Percentiles rank a stretch among this genome's conserved stretches.
These are phyloP conservation scores for Grosmannia clavigera DNA, from an alignment of 2,329 filamentous ascomycete genomes.

Conservation along the genomic window DNA sequence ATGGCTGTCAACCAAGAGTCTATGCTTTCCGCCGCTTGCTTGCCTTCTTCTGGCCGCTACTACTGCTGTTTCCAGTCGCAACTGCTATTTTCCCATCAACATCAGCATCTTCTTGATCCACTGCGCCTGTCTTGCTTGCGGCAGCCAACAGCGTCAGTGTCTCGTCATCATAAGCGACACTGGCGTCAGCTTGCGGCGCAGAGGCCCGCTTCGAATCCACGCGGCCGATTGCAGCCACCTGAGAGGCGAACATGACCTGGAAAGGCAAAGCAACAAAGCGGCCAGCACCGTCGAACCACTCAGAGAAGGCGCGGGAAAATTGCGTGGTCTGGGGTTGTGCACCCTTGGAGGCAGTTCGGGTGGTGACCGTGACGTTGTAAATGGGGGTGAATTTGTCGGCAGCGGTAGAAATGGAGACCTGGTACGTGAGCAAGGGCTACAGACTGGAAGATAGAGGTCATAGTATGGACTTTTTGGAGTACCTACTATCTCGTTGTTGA, in stretches of 20 bases:
- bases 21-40: constrained; percentile 35
- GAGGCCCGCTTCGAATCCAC: constrained; percentile 49
- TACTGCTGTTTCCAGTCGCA: constrained; percentile 11
- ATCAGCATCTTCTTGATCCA: not conserved
- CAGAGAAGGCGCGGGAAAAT: constrained; percentile 52
- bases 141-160: constrained; percentile 35
- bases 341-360: not conserved
- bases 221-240: constrained; percentile 51
- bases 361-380: constrained; percentile 55
- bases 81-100: not conserved
- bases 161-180: constrained; percentile 26
- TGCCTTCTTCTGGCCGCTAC: constrained; percentile 20
- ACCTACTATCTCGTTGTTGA: constrained; percentile 32
- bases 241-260: constrained; percentile 63
- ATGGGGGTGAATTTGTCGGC: constrained; percentile 69
- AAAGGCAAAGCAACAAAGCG: constrained; percentile 64
- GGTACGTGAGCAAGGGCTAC: not conserved
- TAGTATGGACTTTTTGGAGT: not conserved
- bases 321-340: constrained; percentile 25
- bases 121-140: constrained; percentile 6
- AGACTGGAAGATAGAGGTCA: not conserved
- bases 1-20: not conserved
- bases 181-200: constrained; percentile 21
- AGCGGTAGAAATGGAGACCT: constrained; percentile 63
- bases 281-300: constrained; percentile 65